Percentiles rank a stretch among this genome's conserved stretches.
These are phyloP conservation scores for Petunia axillaris DNA, from an alignment of 257 asterid species.

Conservation along the genomic window DNA sequence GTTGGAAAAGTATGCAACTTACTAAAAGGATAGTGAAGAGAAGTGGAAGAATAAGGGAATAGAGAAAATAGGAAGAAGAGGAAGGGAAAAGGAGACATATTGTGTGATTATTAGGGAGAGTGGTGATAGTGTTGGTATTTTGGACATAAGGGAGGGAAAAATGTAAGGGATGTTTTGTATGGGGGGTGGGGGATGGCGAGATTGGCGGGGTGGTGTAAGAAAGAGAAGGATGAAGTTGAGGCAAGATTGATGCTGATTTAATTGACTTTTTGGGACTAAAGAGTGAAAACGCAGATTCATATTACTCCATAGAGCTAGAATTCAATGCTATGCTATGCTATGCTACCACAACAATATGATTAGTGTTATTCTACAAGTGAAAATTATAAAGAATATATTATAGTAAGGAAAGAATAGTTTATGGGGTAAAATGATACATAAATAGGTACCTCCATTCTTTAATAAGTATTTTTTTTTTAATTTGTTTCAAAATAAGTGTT, in stretches of 20 bases:
- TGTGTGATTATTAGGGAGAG: background rate
- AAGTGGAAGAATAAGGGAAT: slow-evolving; percentile 26
- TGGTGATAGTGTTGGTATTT: slow-evolving; percentile 26
- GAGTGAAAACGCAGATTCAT: too few species aligned
- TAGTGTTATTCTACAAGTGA: too few species aligned
- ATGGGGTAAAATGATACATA: too few species aligned
- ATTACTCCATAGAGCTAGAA: too few species aligned
- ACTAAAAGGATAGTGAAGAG: slow-evolving; percentile 48
- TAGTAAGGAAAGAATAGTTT: too few species aligned
- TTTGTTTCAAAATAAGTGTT: too few species aligned
- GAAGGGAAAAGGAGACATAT: slow-evolving; percentile 37
- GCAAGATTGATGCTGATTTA: slow-evolving; percentile 26
- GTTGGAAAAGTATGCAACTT: slow-evolving; percentile 25
- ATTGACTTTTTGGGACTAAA: background rate
- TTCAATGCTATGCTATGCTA: too few species aligned
- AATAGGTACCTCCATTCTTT: too few species aligned
- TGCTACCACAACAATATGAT: too few species aligned
- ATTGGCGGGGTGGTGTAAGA: slow-evolving; percentile 21
- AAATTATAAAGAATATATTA: too few species aligned
- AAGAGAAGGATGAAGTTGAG: background rate
- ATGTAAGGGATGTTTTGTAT: background rate
- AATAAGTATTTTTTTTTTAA: too few species aligned
- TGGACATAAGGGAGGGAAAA: slow-evolving; percentile 33
- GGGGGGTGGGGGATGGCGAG: background rate
- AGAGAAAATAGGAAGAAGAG: slow-evolving; percentile 31